phyloP scores from a whole-genome alignment of 306 rosid species.

The Quercus wislizeni region DNA sequence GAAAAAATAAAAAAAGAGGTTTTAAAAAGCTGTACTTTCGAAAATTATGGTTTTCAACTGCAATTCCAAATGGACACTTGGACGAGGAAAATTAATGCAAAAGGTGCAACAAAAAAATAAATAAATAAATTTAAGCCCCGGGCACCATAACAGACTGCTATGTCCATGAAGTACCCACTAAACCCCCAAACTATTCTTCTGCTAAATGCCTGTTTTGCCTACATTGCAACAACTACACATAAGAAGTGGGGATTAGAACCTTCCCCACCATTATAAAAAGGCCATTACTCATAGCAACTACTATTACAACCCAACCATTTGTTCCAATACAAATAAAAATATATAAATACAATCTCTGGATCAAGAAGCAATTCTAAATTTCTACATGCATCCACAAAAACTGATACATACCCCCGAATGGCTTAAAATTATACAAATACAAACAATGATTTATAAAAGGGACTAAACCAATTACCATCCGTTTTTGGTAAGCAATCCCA shows the following conservation, averaged over 20 bases:
- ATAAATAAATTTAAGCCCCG: background rate
- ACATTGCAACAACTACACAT: no score
- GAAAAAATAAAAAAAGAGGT: no score
- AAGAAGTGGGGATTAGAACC: no score
- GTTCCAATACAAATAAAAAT: background rate
- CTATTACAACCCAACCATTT: background rate
- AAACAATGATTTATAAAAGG: constrained; percentile 11
- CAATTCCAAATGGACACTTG: no score
- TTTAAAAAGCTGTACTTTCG: no score
- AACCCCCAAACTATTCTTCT: no score
- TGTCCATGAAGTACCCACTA: background rate
- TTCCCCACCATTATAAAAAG: background rate
- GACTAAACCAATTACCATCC: constrained; percentile 56
- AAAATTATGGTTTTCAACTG: no score
- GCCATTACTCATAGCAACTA: background rate
- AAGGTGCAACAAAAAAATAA: background rate
- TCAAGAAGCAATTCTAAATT: background rate
- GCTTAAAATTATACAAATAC: background rate
- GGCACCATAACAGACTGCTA: background rate
- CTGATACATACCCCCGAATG: background rate
- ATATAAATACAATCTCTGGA: background rate
- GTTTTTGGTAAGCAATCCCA: constrained; percentile 76
- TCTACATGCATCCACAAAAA: background rate
- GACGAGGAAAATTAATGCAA: background rate
- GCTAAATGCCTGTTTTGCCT: no score